Base-by-base conservation (phyloP, 192 early-diverging fungal genomes). In the Chytriomyces hyalinus region DNA sequence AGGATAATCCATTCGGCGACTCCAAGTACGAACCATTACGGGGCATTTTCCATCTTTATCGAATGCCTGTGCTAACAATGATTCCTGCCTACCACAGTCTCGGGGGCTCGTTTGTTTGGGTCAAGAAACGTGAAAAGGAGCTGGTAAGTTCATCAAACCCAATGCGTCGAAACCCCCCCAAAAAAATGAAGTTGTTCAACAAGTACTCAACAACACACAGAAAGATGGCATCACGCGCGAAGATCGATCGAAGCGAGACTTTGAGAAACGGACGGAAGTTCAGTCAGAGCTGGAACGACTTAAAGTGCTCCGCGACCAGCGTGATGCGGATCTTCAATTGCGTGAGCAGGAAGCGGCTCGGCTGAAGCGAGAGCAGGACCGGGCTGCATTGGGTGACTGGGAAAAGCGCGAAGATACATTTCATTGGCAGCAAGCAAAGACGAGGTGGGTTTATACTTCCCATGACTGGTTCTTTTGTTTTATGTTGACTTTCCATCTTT, bases 301-400 rank as follows among this genome's bases (percentile, higher is more conserved):
- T 59, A 93, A 92, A 48, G 89, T 91, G 78, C 86, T 92, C 60
- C 87, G 96, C 51, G 87, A 85, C 51, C 88, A 94, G 79, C 92
- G 97, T 57, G 97, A 98, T 68, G 78, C 89, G 0, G 95, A 97
- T 80, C 87, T 84, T 73, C 86, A 91, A 66, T 82, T 93, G 69
- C 82, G 95, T 6, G 95, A 98, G 65, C 90, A 96, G 72, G 95
- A 97, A 68, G 76, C 24, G 22, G 70, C 68, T 17, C 87, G 92
- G 36, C 82, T 91, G 78, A 92, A 95, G 69, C 84, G 96, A 2
- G 96, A 97, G 67, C 86, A 92, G 49, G 97, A 98, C 79, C 87
- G 90, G 61, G 92, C 91, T 20, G 92, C 92, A 57, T 86, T 97
- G 73, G 97, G 96, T n/a, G 97, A 99, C 80, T 99, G 96, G 96